Conservation (phyloP, 106 monocot species). For the Allium fistulosum region DNA sequence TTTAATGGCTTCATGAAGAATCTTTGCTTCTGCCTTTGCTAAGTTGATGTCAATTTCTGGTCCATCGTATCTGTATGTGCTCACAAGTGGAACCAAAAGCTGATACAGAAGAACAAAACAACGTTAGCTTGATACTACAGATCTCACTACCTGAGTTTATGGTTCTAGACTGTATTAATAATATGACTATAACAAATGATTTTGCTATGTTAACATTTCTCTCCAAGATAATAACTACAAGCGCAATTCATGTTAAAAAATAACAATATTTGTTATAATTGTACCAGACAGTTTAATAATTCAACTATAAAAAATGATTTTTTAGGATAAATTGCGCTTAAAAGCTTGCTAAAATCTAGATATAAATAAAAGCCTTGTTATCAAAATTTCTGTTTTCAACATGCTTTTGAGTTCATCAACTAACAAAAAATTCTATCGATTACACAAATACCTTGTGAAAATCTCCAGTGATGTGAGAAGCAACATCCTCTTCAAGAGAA, state of each 20-base stretch:
- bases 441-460: slow-evolving; percentile 25
- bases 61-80: slow-evolving; percentile 65
- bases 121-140: not conserved
- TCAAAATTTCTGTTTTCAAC: not conserved
- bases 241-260: too few species aligned
- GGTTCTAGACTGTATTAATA: too few species aligned
- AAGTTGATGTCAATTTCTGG: slow-evolving; percentile 36
- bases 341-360: not conserved
- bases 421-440: not conserved
- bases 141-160: too few species aligned
- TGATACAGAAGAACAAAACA: slow-evolving; percentile 12
- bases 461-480: slow-evolving; percentile 30
- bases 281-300: too few species aligned
- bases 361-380: not conserved
- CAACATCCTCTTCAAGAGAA: slow-evolving; percentile 69
- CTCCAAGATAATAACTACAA: not conserved
- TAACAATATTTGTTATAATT: too few species aligned
- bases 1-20: slow-evolving; percentile 46
- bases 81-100: slow-evolving; percentile 64
- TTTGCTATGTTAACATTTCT: too few species aligned
- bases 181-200: too few species aligned
- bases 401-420: too few species aligned
- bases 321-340: not conserved
- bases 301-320: not conserved
- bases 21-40: slow-evolving; percentile 57